Evolutionary conservation across 495 filamentous ascomycete species (phyloP), one percentile per base, ranked within the genome.

Genomic region (Rostrohypoxylon terebratum): DNA sequence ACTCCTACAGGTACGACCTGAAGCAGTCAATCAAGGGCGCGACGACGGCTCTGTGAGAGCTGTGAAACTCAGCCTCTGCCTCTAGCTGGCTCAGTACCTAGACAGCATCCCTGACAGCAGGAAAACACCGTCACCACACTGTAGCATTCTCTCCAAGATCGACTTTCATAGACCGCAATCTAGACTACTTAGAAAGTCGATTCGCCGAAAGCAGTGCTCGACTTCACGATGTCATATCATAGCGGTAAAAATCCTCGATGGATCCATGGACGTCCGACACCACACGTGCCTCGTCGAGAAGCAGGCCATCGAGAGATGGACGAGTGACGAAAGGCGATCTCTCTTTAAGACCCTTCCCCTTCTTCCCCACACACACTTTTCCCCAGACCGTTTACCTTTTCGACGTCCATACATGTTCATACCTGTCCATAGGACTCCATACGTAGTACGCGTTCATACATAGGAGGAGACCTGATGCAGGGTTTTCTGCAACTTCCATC

Each of bases 141-240:
- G 67, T 68, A 60, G 58, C 63, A 71, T 71, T 59, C 11, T 67
- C 64, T 59, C 68, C 64, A 68, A 69, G 64, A 62, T 21, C 45
- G 62, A 59, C 69, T 74, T 5, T 65, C 73, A 68, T 72, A 73
- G 65, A 74, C 59, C 63, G 20, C 68, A 77, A 70, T 76, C 75
- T 77, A 68, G 75, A 70, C 73, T 71, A 66, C 47, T 70, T 71
- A 66, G 42, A 42, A 68, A 25, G 51, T 42, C 68, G 73, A 62
- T 61, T 63, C 50, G 20, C 63, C 38, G 57, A 71, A 71, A 73
- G 60, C 40, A 40, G 62, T 53, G 45, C 61, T 48, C 44, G 18
- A 72, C 58, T 31, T 65, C 62, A 68, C 70, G 66, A 76, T 69
- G 68, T 60, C 64, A 74, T 74, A 61, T 68, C 48, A 68, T 70